These are phyloP conservation scores for Syzygium grande DNA, from an alignment of 345 rosid genomes.

Conservation along the genomic window DNA sequence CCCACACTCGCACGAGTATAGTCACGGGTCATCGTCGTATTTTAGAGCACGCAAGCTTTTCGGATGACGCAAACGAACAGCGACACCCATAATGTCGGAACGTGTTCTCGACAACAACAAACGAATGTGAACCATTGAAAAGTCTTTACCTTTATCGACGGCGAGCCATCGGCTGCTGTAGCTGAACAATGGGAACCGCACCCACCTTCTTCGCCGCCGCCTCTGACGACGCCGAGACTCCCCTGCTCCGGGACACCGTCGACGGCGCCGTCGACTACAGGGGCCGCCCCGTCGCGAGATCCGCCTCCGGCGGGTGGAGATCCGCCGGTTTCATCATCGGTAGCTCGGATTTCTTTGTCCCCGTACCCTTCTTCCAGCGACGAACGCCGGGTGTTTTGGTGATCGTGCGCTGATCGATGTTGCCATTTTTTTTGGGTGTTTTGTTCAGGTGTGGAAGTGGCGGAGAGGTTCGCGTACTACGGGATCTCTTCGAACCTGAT, in stretches of 20 bases:
- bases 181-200: neutral
- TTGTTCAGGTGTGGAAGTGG: conserved; percentile 29
- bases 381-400: neutral
- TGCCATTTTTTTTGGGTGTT: neutral
- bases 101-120: neutral
- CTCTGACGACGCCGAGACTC: conserved; percentile 6
- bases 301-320: conserved; percentile 36
- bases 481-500: conserved; percentile 46
- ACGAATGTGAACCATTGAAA: neutral
- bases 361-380: neutral
- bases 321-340: conserved; percentile 36
- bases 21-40: neutral
- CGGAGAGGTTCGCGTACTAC: conserved; percentile 42
- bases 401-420: neutral
- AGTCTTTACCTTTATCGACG: neutral
- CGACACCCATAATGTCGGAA: neutral
- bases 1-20: neutral
- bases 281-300: conserved; percentile 12
- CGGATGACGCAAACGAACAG: neutral
- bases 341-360: neutral
- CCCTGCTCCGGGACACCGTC: conserved; percentile 4
- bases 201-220: conserved; percentile 21
- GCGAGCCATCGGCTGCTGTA: neutral
- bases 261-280: conserved; percentile 19
- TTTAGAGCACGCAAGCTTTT: neutral